A percentile compares a stretch with the other conserved stretches of the same genome.
phyloP scores from a whole-genome alignment of 1,139 yeast species.

The Geotrichum australiense region DNA sequence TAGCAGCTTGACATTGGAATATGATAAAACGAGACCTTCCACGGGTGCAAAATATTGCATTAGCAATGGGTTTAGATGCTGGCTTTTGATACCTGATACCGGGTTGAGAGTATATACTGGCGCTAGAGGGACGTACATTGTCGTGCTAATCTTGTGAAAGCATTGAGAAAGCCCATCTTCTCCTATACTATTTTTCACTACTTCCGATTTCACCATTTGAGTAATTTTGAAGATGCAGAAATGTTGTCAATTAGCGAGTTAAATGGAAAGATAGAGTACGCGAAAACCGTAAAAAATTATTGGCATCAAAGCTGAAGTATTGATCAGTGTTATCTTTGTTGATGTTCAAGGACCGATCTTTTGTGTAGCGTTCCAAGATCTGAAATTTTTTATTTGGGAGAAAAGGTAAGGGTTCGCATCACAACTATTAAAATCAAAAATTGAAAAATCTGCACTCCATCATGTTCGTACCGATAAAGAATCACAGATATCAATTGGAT shows the following conservation, averaged over 20 bases:
- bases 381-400: conserved; percentile 5
- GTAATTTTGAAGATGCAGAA: too few relatives aligned
- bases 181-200: conserved; percentile 29
- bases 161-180: conserved; percentile 44
- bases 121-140: conserved; percentile 76
- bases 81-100: conserved; percentile 68
- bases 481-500: too few relatives aligned
- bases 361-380: too few relatives aligned
- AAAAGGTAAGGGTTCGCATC: conserved; percentile 6
- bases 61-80: conserved; percentile 82
- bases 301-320: too few relatives aligned
- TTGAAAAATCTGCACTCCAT: background rate
- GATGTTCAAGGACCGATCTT: too few relatives aligned
- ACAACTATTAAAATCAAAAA: too few relatives aligned
- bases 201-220: background rate
- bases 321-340: too few relatives aligned
- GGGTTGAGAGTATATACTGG: conserved; percentile 69
- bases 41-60: conserved; percentile 73
- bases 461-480: too few relatives aligned
- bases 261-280: too few relatives aligned
- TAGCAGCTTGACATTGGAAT: conserved; percentile 51
- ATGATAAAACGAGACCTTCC: conserved; percentile 78
- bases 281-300: too few relatives aligned
- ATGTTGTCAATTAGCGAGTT: too few relatives aligned
- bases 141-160: conserved; percentile 56